Conservation (phyloP, 306 rosid genomes). For the Cotoneaster glaucophyllus region DNA sequence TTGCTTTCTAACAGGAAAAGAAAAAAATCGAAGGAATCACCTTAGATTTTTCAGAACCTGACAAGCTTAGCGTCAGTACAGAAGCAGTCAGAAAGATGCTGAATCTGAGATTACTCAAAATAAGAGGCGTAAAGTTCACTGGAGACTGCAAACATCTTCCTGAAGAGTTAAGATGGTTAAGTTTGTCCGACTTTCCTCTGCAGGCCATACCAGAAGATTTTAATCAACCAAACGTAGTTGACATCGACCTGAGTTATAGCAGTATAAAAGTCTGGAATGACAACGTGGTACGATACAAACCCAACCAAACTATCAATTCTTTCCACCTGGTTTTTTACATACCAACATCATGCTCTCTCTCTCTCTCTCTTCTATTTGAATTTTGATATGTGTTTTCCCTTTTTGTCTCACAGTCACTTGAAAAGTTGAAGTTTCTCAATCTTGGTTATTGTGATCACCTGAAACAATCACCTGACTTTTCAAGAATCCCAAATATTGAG, state of each 20-base stretch:
- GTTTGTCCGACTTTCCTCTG: neutral
- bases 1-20: neutral
- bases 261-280: conserved; percentile 18
- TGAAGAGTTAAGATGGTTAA: neutral
- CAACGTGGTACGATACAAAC: conserved; percentile 14
- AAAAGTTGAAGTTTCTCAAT: neutral
- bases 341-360: neutral
- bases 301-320: neutral
- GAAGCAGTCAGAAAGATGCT: conserved; percentile 23
- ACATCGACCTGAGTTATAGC: conserved; percentile 23
- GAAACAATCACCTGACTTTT: conserved; percentile 28
- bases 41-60: neutral
- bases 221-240: conserved; percentile 9
- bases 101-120: conserved; percentile 30
- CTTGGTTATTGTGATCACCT: conserved; percentile 28
- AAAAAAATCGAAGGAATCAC: neutral
- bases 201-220: neutral
- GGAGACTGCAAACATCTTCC: conserved; percentile 24
- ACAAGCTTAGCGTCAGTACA: neutral
- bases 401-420: conserved; percentile 2
- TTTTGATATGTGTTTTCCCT: neutral
- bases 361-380: neutral
- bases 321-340: neutral
- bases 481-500: conserved; percentile 33
- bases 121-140: conserved; percentile 1